These are phyloP conservation scores for Flaveria floridana DNA, from an alignment of 140 eudicot genomes.

Conservation along the genomic window DNA sequence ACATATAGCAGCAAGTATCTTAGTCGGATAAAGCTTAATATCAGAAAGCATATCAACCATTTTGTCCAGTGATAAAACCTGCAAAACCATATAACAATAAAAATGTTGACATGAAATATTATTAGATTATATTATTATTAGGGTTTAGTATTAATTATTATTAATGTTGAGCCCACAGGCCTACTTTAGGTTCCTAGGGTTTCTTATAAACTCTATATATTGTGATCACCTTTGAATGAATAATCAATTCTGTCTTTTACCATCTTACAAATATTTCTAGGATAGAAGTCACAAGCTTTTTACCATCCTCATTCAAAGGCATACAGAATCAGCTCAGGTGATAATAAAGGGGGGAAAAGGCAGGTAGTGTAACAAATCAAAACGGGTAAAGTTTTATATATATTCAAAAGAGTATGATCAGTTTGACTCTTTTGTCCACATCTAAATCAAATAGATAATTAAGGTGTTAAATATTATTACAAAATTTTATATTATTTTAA, in stretches of 20 bases:
- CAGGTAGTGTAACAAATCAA: not conserved
- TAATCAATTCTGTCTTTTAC: too few species aligned
- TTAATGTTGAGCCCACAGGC: too few species aligned
- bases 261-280: too few species aligned
- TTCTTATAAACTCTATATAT: too few species aligned
- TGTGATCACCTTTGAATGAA: too few species aligned
- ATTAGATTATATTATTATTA: too few species aligned
- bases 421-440: conserved; percentile 8
- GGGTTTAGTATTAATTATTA: too few species aligned
- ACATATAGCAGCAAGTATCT: conserved; percentile 54
- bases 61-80: conserved; percentile 59
- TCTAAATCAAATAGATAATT: not conserved
- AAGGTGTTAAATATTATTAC: conserved; percentile 1
- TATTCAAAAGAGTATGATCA: not conserved
- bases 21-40: conserved; percentile 51
- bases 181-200: too few species aligned
- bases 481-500: not conserved
- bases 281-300: conserved; percentile 19
- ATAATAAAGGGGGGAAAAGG: not conserved
- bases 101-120: not conserved
- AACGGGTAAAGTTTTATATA: not conserved
- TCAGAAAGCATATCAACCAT: conserved; percentile 50
- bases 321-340: conserved; percentile 18
- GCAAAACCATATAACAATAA: conserved; percentile 29
- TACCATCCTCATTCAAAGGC: conserved; percentile 21